Evolutionary conservation across 2,329 filamentous ascomycete genomes (phyloP), one percentile per base, ranked within the genome.

Genomic region (Helotiales sp.): DNA sequence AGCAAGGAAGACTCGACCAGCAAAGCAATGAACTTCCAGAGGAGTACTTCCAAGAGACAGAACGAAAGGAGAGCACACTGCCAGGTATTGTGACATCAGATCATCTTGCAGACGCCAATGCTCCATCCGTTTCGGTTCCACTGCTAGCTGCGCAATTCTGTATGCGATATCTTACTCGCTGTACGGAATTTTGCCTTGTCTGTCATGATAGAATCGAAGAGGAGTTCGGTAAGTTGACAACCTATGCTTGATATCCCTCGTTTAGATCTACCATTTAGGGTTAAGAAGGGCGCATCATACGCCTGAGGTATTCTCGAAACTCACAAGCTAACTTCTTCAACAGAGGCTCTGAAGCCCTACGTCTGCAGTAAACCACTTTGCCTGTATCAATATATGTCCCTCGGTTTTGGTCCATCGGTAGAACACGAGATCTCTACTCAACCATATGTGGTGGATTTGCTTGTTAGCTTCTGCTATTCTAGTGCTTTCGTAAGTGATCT

Each of bases 111-210:
- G 69, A 74, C 10, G 52, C 57, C 8, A 31, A 52, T 0, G 51
- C 61, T 12, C 67, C 67, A 0, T 66, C 75, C 15, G 64, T 76
- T 31, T 86, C 82, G 46, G 73, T 85, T 33, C 80, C 82, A 1
- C 71, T 87, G 27, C 63, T 83, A 27, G 79, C 81, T 1, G 90
- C 91, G 80, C 89, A 96, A 63, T 95, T 93, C 64, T 80, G 86
- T 0, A 76, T 96, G 25, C 85, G 87, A 1, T 89, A 92, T 66
- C 85, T 96, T 59, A 82, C 89, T 7, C 86, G 85, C 58, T 96
- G 91, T 70, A 91, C 90, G 0, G 86, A 95, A 54, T 96, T 93
- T 71, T 97, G 93, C 71, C 81, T 96, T 54, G 86, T 93, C 24
- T 97, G 93, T 67, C 90, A 96, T 71, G 82, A 82, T 63, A 87